Conservation (phyloP, 257 asterid species). For the Solanum chilense region DNA sequence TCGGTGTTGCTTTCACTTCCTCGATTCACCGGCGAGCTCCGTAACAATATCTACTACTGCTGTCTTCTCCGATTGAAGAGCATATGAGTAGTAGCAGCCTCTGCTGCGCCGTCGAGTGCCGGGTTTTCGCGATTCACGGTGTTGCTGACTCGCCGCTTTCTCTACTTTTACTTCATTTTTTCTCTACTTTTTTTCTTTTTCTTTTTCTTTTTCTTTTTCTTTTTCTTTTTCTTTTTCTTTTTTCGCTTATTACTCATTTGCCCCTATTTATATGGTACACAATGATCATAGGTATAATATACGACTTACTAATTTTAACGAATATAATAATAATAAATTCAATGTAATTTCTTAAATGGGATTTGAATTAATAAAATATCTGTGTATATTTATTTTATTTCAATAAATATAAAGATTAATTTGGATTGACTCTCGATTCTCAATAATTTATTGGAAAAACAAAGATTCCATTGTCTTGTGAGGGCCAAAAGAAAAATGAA, state of each 20-base stretch:
- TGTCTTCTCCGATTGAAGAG: background rate
- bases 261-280: background rate
- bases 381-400: background rate
- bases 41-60: background rate
- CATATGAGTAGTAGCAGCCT: background rate
- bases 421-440: fast-evolving
- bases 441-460: background rate
- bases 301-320: background rate
- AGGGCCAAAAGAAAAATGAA: background rate
- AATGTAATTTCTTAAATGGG: background rate
- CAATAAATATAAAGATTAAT: background rate
- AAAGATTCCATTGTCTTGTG: background rate
- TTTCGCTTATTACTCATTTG: background rate
- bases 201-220: background rate
- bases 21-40: background rate
- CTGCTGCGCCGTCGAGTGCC: background rate
- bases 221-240: background rate
- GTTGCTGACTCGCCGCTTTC: conserved; percentile 7
- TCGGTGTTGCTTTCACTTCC: background rate
- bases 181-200: background rate
- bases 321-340: background rate
- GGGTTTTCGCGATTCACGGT: conserved; percentile 28
- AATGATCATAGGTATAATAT: background rate
- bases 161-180: background rate
- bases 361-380: background rate